phyloP scores from a whole-genome alignment of 2,329 filamentous ascomycete species.

The Penicillium hesseltinei region DNA sequence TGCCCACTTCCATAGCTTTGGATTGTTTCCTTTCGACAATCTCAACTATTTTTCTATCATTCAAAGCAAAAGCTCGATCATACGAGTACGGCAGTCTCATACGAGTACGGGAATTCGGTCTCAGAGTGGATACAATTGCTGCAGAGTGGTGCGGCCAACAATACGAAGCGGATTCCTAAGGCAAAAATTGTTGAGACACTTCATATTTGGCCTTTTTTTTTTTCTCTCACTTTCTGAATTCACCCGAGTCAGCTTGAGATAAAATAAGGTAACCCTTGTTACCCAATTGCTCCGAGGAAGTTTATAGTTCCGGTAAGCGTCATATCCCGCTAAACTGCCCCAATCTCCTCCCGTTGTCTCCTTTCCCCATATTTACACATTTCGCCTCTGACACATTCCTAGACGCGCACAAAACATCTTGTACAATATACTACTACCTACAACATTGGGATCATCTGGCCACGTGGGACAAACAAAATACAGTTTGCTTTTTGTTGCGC shows the following conservation, averaged over 20 bases:
- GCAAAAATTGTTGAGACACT: slow-evolving; percentile 4
- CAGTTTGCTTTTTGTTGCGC: background rate
- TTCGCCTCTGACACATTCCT: background rate
- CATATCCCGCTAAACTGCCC: background rate
- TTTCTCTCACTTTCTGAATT: background rate
- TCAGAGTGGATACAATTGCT: slow-evolving; percentile 4
- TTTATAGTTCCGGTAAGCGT: slow-evolving; percentile 1
- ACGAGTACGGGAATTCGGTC: background rate
- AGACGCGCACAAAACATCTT: background rate
- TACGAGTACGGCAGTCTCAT: slow-evolving; percentile 4
- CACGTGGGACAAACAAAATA: background rate
- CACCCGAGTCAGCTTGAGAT: no score
- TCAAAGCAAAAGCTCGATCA: background rate
- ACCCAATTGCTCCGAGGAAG: background rate
- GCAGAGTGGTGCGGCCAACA: slow-evolving; percentile 1
- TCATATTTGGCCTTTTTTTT: background rate
- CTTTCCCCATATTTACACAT: slow-evolving; percentile 1
- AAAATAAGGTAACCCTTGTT: background rate
- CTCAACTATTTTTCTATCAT: background rate
- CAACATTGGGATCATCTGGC: background rate
- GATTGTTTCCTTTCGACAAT: background rate
- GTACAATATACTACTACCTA: background rate
- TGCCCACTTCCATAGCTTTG: background rate
- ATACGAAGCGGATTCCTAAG: slow-evolving; percentile 6
- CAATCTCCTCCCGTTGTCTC: background rate